Evolutionary conservation across 768 basidiomycete species (phyloP), one percentile per base, ranked within the genome.

Genomic region (Phlegmacium glaucopus): DNA sequence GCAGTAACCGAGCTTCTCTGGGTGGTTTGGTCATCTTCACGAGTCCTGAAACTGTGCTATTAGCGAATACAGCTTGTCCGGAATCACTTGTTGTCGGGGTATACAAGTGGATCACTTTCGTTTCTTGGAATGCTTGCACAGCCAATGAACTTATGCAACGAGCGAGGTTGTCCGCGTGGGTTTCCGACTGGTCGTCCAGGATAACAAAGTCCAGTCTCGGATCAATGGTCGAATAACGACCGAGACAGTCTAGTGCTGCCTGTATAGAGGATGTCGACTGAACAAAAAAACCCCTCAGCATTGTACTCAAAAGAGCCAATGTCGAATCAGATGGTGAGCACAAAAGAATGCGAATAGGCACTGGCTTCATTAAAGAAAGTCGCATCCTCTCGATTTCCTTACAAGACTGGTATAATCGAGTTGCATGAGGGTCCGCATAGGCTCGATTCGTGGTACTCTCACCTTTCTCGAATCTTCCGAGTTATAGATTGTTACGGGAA

Each of bases 1-100:
- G 83, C 32, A 86, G 67, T 27, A 85, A 61, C 18, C 82, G 73
- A 7, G 72, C 70, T 57, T 74, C 77, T 50, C 85, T 71, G 9
- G 85, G 83, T 0, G 85, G 85, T 61, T 87, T 87, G 8, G 83
- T 85, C 73, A 87, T 80, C 51, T 82, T 79, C 18, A 80, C 70
- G 6, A 87, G 75, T 10, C 80, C 80, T 1, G 79, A 72, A 26
- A 71, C 73, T 39, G 68, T 72, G 50, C 64, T 79, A 37, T 69
- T 75, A 25, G 70, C 67, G 47, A 82, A 78, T 13, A 79, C 68
- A 1, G 73, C 67, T 36, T 76, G 74, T 13, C 79, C 77, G 6
- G 77, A 70, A 32, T 75, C 69, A 51, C 77, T 81, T 16, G 81
- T 80, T 1, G 82, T 84, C 1, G 85, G 86, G 1, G 85, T 87